A percentile compares a stretch with the other conserved stretches of the same genome.
These are phyloP conservation scores for Hypoxylon fragiforme DNA, from an alignment of 495 filamentous ascomycete species.

Conservation along the genomic window DNA sequence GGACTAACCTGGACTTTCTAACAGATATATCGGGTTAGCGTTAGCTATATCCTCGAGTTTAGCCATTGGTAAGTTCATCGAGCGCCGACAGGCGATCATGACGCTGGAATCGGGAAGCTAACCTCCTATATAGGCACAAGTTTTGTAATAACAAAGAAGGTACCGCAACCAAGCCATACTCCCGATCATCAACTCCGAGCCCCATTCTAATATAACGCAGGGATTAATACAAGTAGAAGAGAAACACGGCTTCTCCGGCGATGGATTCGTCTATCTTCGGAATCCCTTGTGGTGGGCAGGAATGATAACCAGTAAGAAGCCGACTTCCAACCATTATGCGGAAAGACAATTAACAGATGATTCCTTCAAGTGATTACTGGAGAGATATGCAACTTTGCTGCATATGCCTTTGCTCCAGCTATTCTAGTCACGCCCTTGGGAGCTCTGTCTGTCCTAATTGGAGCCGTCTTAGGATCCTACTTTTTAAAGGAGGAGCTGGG, in stretches of 20 bases:
- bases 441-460: constrained; percentile 90
- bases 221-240: constrained; percentile 88
- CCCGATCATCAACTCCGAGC: constrained; percentile 3
- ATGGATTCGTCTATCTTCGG: constrained; percentile 89
- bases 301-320: constrained; percentile 75
- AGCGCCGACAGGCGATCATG: background rate
- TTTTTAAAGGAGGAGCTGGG: constrained; percentile 89
- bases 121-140: constrained; percentile 66
- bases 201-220: constrained; percentile 46
- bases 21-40: constrained; percentile 86
- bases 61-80: constrained; percentile 75
- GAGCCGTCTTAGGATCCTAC: constrained; percentile 91
- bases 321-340: background rate
- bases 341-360: constrained; percentile 16
- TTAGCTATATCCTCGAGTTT: constrained; percentile 90
- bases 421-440: constrained; percentile 95
- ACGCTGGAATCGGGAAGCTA: constrained; percentile 18
- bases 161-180: constrained; percentile 37
- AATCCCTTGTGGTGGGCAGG: constrained; percentile 96
- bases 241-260: constrained; percentile 92
- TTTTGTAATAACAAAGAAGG: constrained; percentile 94
- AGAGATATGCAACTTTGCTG: constrained; percentile 94
- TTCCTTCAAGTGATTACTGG: constrained; percentile 68
- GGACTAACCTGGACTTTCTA: constrained; percentile 40
- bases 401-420: constrained; percentile 96